phyloP scores from a whole-genome alignment of 257 asterid genomes.

The Petunia secreta region DNA sequence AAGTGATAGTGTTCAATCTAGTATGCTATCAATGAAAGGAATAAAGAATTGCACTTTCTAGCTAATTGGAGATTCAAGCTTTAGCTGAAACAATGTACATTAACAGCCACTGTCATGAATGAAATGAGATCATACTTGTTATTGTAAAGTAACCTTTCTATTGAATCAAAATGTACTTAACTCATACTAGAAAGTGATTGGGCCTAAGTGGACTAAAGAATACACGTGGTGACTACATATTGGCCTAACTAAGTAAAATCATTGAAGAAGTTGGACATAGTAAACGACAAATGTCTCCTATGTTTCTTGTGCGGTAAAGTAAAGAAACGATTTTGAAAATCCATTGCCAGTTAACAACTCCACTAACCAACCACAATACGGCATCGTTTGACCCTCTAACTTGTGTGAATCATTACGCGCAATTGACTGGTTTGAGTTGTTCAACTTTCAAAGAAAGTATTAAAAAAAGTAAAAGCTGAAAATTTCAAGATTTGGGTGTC shows the following conservation, averaged over 20 bases:
- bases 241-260: neutral
- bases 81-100: no score
- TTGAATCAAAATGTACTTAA: no score
- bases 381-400: neutral
- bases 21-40: no score
- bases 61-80: no score
- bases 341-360: neutral
- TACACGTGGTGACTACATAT: no score
- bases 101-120: no score
- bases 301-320: neutral
- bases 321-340: neutral
- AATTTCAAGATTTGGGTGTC: neutral
- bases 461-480: neutral
- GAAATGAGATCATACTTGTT: no score
- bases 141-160: no score
- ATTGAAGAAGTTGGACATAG: neutral
- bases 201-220: no score
- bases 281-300: conserved; percentile 15
- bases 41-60: no score
- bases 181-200: no score
- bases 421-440: neutral
- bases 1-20: no score
- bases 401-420: neutral
- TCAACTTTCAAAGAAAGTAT: neutral
- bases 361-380: neutral